phyloP scores from a whole-genome alignment of 352 stramenopile species.

The Peronospora belbahrii region DNA sequence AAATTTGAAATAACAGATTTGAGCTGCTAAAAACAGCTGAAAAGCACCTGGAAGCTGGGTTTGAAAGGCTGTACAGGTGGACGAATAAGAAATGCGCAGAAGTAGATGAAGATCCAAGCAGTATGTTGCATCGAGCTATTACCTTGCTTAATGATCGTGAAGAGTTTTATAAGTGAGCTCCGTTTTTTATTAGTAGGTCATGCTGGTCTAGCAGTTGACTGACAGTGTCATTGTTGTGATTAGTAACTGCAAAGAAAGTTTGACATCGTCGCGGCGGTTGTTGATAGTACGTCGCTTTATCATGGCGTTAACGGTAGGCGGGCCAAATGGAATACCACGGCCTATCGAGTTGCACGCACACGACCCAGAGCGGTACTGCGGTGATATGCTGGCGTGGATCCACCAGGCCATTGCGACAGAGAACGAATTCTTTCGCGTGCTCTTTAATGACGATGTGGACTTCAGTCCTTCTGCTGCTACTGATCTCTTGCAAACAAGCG shows the following conservation, averaged over 20 bases:
- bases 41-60: conserved; percentile 79
- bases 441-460: conserved; percentile 60
- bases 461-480: conserved; percentile 15
- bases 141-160: conserved; percentile 46
- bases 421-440: conserved; percentile 67
- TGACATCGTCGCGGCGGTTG: conserved; percentile 44
- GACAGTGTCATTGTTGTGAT: neutral
- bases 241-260: conserved; percentile 77
- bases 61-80: conserved; percentile 85
- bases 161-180: conserved; percentile 69
- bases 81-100: conserved; percentile 69
- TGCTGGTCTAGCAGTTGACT: neutral
- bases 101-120: conserved; percentile 58
- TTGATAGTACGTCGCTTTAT: conserved; percentile 73
- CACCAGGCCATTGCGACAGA: conserved; percentile 81
- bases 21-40: conserved; percentile 83
- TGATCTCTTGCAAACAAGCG: neutral
- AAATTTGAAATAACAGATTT: conserved; percentile 28
- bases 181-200: neutral
- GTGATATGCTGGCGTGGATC: conserved; percentile 86
- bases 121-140: conserved; percentile 60
- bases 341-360: conserved; percentile 86
- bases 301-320: conserved; percentile 61
- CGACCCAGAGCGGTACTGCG: conserved; percentile 80
- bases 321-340: conserved; percentile 60